Evolutionary conservation across 2,329 filamentous ascomycete species (phyloP), one percentile per base, ranked within the genome.

Genomic region (Ascochyta clinopodiicola): DNA sequence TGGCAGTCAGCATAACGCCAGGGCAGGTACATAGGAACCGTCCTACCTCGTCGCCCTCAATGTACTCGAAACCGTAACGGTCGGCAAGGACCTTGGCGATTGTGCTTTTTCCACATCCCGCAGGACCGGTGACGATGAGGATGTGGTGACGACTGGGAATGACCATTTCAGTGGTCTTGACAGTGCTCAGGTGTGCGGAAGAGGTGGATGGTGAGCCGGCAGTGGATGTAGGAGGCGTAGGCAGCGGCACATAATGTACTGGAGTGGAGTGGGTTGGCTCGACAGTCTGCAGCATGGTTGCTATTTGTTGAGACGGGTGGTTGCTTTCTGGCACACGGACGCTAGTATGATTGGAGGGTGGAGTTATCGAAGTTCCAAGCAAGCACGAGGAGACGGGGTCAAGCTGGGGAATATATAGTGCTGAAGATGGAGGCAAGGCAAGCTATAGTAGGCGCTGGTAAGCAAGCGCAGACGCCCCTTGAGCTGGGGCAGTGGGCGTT

Each of bases 21-120:
- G 15, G 17, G 17, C 24, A 3, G 21, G 12, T 15, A 25, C 13
- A 42, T 22, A 7, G 24, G 12, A 2, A 2, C 7, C n/a, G 15
- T 64, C 78, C 64, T 63, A 83, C 78, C 54, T 79, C 78, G 59
- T 84, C 81, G 43, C 81, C 81, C 65, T 84, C 81, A 21, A 84
- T 75, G 62, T 82, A 82, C 25, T 76, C 72, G 52, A 81, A 71
- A 2, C 67, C 66, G 49, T 81, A 78, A 8, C 70, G 71, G 15
- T 75, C 63, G 7, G 80, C 72, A 10, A 84, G 71, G 44, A 75
- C 74, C 51, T 79, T 76, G 13, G 80, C 81, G 36, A 82, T 77
- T 7, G 80, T 82, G 54, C 78, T 83, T 74, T 84, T 84, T 25
- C 81, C 81, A 59, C 81, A 82, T 32, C 82, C 82, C 46, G 81